phyloP scores from a whole-genome alignment of 2,329 filamentous ascomycete genomes.

The Exserohilum turcica region DNA sequence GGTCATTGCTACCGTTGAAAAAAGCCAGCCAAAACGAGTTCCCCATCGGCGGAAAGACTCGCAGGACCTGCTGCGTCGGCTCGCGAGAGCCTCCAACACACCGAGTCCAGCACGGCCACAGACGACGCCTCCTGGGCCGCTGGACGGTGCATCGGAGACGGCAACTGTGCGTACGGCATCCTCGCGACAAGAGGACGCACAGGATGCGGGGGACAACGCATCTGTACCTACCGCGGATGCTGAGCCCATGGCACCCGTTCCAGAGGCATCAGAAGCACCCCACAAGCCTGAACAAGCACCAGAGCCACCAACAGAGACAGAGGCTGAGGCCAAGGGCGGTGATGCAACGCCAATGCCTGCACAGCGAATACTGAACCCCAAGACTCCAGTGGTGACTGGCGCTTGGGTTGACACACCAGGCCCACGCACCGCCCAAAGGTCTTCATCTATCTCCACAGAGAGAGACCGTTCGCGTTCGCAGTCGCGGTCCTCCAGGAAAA shows the following conservation, averaged over 20 bases:
- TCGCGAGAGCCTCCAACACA: slow-evolving; percentile 55
- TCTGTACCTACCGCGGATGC: slow-evolving; percentile 1
- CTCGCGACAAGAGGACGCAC: neutral
- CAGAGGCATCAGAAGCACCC: slow-evolving; percentile 5
- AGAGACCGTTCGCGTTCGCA: slow-evolving; percentile 21
- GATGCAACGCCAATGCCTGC: slow-evolving; percentile 39
- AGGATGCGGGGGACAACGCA: slow-evolving; percentile 2
- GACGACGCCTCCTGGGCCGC: slow-evolving; percentile 24
- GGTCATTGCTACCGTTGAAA: slow-evolving; percentile 29
- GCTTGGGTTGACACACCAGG: slow-evolving; percentile 56
- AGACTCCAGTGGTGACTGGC: slow-evolving; percentile 54
- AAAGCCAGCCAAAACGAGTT: slow-evolving; percentile 31
- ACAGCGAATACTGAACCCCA: slow-evolving; percentile 34
- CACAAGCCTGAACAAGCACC: slow-evolving; percentile 8
- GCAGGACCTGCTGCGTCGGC: slow-evolving; percentile 52
- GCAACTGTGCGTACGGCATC: slow-evolving; percentile 12
- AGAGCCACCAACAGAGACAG: slow-evolving; percentile 2
- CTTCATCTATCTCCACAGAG: slow-evolving; percentile 13
- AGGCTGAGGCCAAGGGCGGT: slow-evolving; percentile 13
- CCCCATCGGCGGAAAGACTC: slow-evolving; percentile 51
- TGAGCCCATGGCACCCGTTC: slow-evolving; percentile 2
- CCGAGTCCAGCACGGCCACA: slow-evolving; percentile 47
- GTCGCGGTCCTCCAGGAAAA: slow-evolving; percentile 23
- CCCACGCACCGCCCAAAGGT: slow-evolving; percentile 28
- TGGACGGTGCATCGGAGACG: slow-evolving; percentile 22